These are phyloP conservation scores for Malbranchea cinnamomea DNA, from an alignment of 2,329 filamentous ascomycete genomes.

Conservation along the genomic window DNA sequence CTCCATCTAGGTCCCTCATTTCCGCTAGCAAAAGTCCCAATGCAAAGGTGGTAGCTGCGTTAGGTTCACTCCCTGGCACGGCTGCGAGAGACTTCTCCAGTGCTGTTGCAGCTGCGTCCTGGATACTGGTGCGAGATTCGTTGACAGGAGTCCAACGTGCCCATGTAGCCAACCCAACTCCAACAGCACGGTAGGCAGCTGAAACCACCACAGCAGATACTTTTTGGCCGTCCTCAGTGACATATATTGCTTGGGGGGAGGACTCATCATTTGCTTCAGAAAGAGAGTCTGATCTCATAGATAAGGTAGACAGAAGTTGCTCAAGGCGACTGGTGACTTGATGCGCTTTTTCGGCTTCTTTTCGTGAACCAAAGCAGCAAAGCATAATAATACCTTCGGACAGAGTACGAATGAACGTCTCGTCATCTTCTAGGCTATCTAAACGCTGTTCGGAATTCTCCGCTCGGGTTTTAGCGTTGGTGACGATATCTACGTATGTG, in stretches of 20 bases:
- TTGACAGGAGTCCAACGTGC: slow-evolving; percentile 67
- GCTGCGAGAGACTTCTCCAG: slow-evolving; percentile 59
- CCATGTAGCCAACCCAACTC: slow-evolving; percentile 76
- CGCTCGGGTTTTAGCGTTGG: slow-evolving; percentile 67
- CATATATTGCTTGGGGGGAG: background rate
- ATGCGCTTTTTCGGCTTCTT: slow-evolving; percentile 65
- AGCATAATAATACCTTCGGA: slow-evolving; percentile 66
- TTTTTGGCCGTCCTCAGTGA: background rate
- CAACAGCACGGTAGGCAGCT: slow-evolving; percentile 68
- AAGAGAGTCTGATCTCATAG: slow-evolving; percentile 8
- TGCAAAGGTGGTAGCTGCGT: slow-evolving; percentile 65
- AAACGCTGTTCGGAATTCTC: slow-evolving; percentile 49
- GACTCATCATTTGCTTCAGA: slow-evolving; percentile 6
- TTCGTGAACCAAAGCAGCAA: slow-evolving; percentile 62
- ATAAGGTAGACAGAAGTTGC: background rate
- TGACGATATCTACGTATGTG: slow-evolving; percentile 79
- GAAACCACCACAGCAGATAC: slow-evolving; percentile 50
- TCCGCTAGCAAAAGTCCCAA: slow-evolving; percentile 79
- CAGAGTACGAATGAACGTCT: slow-evolving; percentile 60
- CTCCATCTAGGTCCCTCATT: slow-evolving; percentile 61
- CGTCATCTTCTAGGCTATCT: slow-evolving; percentile 66
- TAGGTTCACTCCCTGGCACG: slow-evolving; percentile 49
- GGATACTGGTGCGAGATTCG: slow-evolving; percentile 53
- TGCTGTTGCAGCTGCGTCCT: slow-evolving; percentile 60
- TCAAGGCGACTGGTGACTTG: slow-evolving; percentile 46